Base-by-base conservation (phyloP, 2,329 filamentous ascomycete genomes). In the Fusarium miscanthi region DNA sequence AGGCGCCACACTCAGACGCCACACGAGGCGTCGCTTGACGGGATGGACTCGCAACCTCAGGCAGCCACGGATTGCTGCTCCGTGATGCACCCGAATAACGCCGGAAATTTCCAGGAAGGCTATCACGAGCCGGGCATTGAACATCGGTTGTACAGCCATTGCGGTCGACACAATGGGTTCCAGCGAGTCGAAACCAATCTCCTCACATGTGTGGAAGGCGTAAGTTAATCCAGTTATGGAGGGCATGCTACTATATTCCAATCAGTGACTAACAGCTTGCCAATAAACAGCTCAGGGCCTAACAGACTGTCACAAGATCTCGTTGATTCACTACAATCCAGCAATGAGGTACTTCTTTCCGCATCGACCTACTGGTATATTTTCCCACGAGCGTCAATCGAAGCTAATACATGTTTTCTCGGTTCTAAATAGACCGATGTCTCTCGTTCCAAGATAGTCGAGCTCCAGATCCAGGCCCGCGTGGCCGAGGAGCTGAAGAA, bases 401-500 rank as follows among this genome's bases (percentile, higher is more conserved):
- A 74, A 63, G 52, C 72, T 75, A 60, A 76, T 70, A 42, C 19
- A 40, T 23, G 25, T 40, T 45, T 5, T n/a, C 56, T 48, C 48
- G 46, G 23, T 43, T 45, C n/a, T 58, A 41, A 33, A 66, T 80
- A 98, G 95, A 95, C 93, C 83, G 95, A 98, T 85, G 90, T 91
- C 67, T 95, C 94, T 74, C 94, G 95, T 80, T 88, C 92, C 78
- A 93, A 93, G 84, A 87, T 91, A 79, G 85, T 94, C 82, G 95
- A 98, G 85, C 90, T 96, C 72, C 92, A 95, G 78, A 91, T 97
- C 82, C 95, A 98, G 85, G 86, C 90, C 80, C 95, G 95, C 82
- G 94, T 98, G 69, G 90, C 92, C 78, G 87, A 90, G 78, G 95
- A 98, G 84, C 93, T 98, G 74, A 90, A 92, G 82, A 91, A 91